Base-by-base conservation (phyloP, 2,329 filamentous ascomycete genomes). In the Penicillium sp. region DNA sequence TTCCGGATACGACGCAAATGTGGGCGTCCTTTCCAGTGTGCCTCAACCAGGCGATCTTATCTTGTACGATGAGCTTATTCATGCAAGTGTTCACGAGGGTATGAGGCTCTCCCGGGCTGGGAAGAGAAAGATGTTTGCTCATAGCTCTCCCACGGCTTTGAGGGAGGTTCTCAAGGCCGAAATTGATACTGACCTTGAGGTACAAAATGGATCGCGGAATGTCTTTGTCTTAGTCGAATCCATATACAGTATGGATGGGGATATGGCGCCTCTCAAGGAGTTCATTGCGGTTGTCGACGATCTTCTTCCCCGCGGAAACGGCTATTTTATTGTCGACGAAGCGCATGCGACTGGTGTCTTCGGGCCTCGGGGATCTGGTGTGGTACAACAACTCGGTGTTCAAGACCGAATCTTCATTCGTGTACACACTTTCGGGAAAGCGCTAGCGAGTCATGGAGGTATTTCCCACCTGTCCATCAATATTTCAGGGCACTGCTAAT, bases 221-320 rank as follows among this genome's bases (percentile, higher is more conserved):
- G 77, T 90, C 2, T 88, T 90, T 58, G 68, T 90, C n/a, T 83
- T 83, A 0, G 77, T 89, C 0, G 87, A 90, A 60, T 82, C 81
- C 0, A 76, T 90, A 0, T 93, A 94, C 68, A 91, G 87, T 67
- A 94, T 94, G 89, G 89, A 93, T 48, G 89, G 89, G 0, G 88
- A 92, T 59, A 72, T 89, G 16, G 82, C 82, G 0, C 86, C 86
- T 0, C 72, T 94, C 10, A 62, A 65, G 10, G 78, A 84, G 6
- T 81, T 92, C 16, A 77, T 87, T 1, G 68, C 77, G 0, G 74
- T 81, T 4, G 79, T 87, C 0, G 79, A 87, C 38, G 68, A 73
- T 1, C 62, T 80, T 0, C 70, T 90, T 0, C 82, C 85, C 0
- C 54, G 54, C 0, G 78, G 78, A 0, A 89, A 88, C 55, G 76